These are phyloP conservation scores for Gossypium raimondii DNA, from an alignment of 345 rosid species.

Conservation along the genomic window DNA sequence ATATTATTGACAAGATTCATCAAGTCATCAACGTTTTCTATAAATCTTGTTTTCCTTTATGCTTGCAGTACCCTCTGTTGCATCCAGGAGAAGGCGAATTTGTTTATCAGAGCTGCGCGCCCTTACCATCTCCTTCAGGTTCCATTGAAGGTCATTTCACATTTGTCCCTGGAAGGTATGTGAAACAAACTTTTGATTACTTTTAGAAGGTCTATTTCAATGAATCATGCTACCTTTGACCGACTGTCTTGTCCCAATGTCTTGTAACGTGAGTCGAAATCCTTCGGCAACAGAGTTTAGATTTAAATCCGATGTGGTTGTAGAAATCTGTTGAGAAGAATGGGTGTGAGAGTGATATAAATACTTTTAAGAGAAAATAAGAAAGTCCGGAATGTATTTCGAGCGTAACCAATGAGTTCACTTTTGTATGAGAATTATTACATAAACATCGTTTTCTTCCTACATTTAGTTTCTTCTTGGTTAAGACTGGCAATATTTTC, in stretches of 20 bases:
- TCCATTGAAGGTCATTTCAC: constrained; percentile 75
- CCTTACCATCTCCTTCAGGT: constrained; percentile 39
- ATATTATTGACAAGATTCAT: not conserved
- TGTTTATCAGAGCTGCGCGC: constrained; percentile 62
- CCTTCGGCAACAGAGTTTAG: not conserved
- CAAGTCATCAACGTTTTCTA: not conserved
- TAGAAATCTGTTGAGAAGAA: not conserved
- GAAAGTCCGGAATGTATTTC: no score
- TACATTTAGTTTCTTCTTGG: not conserved
- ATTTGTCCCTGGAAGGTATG: constrained; percentile 90
- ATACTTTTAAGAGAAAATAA: no score
- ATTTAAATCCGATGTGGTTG: not conserved
- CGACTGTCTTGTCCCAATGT: not conserved
- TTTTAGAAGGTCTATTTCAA: not conserved
- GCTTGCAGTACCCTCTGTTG: constrained; percentile 63
- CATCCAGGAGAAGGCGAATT: constrained; percentile 65
- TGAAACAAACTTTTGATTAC: not conserved
- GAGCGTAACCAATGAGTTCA: no score
- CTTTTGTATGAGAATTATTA: no score
- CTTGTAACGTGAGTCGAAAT: not conserved
- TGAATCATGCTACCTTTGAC: not conserved
- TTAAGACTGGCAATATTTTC: not conserved
- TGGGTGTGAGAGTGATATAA: not conserved
- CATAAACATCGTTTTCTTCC: not conserved
- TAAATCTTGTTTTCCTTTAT: constrained; percentile 10